A percentile compares a stretch with the other conserved stretches of the same genome.
These are phyloP conservation scores for Cordyceps pruinosa DNA, from an alignment of 2,329 filamentous ascomycete species.

Conservation along the genomic window DNA sequence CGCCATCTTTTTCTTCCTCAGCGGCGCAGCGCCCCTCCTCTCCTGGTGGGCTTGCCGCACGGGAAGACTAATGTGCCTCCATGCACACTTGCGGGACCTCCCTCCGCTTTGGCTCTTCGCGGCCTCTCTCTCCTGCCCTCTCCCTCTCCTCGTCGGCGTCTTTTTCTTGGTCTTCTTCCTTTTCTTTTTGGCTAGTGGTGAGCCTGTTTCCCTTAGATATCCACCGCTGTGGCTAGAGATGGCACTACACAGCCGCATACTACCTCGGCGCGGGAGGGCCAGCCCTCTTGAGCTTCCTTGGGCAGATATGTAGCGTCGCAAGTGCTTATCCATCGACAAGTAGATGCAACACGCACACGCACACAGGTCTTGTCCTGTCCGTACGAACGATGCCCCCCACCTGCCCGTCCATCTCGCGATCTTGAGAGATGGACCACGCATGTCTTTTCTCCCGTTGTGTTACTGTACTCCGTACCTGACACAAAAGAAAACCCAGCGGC, in stretches of 20 bases:
- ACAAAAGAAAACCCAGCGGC: background rate
- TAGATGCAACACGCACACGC: background rate
- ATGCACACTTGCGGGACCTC: constrained; percentile 10
- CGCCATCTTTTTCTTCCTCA: background rate
- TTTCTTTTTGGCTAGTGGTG: background rate
- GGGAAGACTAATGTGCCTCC: constrained; percentile 10
- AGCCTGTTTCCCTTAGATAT: background rate
- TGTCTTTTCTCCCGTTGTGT: background rate
- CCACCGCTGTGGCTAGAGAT: background rate
- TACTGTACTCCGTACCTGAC: constrained; percentile 5
- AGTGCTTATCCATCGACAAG: background rate
- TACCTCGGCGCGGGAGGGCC: background rate
- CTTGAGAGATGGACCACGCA: background rate
- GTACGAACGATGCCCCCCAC: background rate
- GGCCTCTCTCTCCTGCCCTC: background rate
- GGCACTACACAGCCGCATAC: background rate
- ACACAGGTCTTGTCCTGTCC: background rate
- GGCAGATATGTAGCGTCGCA: background rate
- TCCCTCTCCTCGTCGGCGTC: background rate
- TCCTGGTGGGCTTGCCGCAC: constrained; percentile 5
- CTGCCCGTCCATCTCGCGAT: background rate
- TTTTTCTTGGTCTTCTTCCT: too few species aligned
- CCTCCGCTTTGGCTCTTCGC: background rate
- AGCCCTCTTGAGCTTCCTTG: background rate
- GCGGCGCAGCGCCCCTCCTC: background rate